Evolutionary conservation across 2,329 filamentous ascomycete genomes (phyloP), one percentile per base, ranked within the genome.

Genomic region (Zymoseptoria ardabiliae): DNA sequence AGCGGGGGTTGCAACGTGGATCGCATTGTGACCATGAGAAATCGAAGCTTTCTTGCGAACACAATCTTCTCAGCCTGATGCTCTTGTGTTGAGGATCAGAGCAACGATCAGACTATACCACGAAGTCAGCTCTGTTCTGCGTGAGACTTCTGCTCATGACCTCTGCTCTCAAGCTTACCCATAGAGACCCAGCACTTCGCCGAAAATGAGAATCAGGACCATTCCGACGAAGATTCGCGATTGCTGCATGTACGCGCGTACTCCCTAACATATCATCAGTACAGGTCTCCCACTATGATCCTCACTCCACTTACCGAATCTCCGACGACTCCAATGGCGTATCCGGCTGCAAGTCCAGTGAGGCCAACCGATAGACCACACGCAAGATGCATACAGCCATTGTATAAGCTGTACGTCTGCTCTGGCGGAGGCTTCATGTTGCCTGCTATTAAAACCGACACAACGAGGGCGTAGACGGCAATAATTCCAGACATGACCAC

Each of bases 401-500:
- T 88, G 78, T 94, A 99, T 65, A 97, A 80, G 71, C 86, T 91
- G 79, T 96, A 96, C 72, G 81, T 81, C 66, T 82, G 78, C 20
- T 77, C 77, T 17, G 83, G 81, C 59, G 87, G 88, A 25, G 91
- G 89, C 54, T 82, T 83, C 74, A 97, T 85, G 74, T 96, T 91
- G 76, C 91, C 88, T 58, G 91, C 90, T 74, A 99, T 99, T 68
- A 99, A 85, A 71, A 99, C 94, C 19, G 93, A 89, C 68, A 99
- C 92, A 71, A 99, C 94, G 68, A 99, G 89, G 55, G 92, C 90
- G 79, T 99, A 99, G 67, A 99, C 94, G 60, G 94, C 94, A 71
- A 99, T 91, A 74, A 99, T 99, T 85, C 94, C 94, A 69, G 94
- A 96, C 94, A 99, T 99, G 80, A 99, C 87, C 66, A 94, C 89